Base-by-base conservation (phyloP, 148 eudicot genomes). In the Chenopodium album region DNA sequence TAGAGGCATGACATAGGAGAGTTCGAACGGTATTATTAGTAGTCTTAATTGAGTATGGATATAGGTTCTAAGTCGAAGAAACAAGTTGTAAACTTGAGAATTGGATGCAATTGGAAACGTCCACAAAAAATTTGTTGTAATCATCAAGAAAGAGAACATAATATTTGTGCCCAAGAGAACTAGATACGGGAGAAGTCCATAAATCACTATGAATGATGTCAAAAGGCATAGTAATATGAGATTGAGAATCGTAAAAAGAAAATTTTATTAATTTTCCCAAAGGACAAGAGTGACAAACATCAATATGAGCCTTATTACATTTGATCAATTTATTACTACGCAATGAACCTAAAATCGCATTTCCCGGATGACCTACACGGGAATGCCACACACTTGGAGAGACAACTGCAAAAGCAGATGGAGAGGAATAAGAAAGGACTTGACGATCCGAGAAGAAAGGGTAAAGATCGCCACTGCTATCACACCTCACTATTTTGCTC, bases 211-310 rank as follows among this genome's bases (percentile, higher is more conserved):
- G 37, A 2, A 34, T 34, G 12, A 47, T 74, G 19, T 74, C 62
- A 74, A 74, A 74, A 19, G 77, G 77, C 77, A 74, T 74, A 74
- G 47, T 22, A 37, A 62, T 74, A 6, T 37, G 26, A 47, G 77
- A 74, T 3, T 0, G 1, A 1, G 62, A 47, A n/a, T 37, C 77
- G 14, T 0, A 4, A 74, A 74, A 74, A 74, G 56, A 31, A 31
- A n/a, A 37, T 47, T 74, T 74, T 17, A 74, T 47, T 28, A 28
- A 44, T 47, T 74, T 74, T 19, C 77, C 31, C 37, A 74, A 22
- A 74, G 47, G 47, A 47, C 77, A 74, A 37, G 77, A 74, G 14
- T 74, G 77, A 74, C 77, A 74, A 74, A 74, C 56, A 28, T 28
- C 28, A 28, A 28, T 28, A 74, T 74, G 7, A 41, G 54, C 9